Conservation (phyloP, 2,329 filamentous ascomycete genomes). For the Beauveria australis region DNA sequence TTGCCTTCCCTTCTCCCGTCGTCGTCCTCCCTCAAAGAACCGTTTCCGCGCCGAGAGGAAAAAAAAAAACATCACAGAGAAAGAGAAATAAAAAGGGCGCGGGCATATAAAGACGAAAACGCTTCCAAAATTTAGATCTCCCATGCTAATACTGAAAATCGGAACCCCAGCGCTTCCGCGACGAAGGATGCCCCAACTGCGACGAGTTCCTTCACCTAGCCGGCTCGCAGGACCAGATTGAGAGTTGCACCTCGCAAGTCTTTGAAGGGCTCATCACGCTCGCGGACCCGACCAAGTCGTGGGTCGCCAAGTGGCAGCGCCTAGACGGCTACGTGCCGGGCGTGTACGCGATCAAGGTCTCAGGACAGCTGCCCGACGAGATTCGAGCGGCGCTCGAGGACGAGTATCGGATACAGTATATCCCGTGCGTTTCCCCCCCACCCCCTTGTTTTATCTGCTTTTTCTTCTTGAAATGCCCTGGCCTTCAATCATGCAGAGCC, state of each 20-base stretch:
- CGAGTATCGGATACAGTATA: slow-evolving; percentile 56
- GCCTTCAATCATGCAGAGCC: too few species aligned
- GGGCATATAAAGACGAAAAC: background rate
- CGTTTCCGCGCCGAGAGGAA: background rate
- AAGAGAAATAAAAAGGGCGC: background rate
- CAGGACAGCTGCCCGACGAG: slow-evolving; percentile 66
- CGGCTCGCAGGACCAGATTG: slow-evolving; percentile 70
- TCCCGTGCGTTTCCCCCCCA: slow-evolving; percentile 43
- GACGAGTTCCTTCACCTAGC: slow-evolving; percentile 82
- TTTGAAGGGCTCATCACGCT: slow-evolving; percentile 89
- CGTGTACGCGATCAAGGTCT: slow-evolving; percentile 92
- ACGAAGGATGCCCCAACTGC: slow-evolving; percentile 92
- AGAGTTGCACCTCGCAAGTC: slow-evolving; percentile 90
- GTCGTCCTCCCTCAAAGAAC: too few species aligned
- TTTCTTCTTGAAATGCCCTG: too few species aligned
- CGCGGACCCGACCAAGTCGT: slow-evolving; percentile 72
- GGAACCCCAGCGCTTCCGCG: slow-evolving; percentile 63
- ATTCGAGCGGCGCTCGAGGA: slow-evolving; percentile 53
- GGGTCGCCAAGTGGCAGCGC: slow-evolving; percentile 96
- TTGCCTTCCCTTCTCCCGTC: slow-evolving; percentile 5
- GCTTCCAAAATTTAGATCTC: too few species aligned
- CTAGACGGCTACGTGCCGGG: slow-evolving; percentile 81
- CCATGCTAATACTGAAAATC: too few species aligned
- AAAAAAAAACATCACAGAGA: background rate
- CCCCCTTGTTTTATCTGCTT: slow-evolving; percentile 27